Evolutionary conservation across 208 protist genomes (phyloP).

Genomic region (Trypanosoma melophagium): DNA sequence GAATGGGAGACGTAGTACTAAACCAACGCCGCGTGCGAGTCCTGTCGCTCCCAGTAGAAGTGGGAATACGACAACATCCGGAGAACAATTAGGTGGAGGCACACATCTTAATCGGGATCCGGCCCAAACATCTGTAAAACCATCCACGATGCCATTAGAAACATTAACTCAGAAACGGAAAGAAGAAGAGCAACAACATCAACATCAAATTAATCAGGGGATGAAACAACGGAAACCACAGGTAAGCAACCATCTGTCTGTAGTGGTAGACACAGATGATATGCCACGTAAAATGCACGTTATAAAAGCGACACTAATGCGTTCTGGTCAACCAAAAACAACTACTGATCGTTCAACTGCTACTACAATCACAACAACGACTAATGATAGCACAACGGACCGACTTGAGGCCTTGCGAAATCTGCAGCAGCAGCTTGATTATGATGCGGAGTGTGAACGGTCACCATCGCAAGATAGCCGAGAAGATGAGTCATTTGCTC

Average conservation of each 20-base stretch:
- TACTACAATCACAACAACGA: neutral
- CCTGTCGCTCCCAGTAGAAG: neutral
- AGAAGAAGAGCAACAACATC: no score
- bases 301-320: neutral
- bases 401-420: constrained; percentile 54
- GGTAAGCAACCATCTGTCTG: neutral
- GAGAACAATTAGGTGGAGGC: no score
- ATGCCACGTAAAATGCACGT: constrained; percentile 1
- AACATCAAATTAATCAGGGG: neutral
- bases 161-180: neutral
- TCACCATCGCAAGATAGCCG: constrained; percentile 37
- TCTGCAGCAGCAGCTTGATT: constrained; percentile 56
- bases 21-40: neutral
- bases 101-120: no score
- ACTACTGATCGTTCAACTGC: neutral
- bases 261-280: neutral
- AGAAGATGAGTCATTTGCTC: constrained; percentile 20
- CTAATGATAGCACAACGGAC: constrained; percentile 21
- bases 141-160: neutral
- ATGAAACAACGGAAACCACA: neutral
- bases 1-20: neutral
- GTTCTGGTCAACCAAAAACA: neutral
- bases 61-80: no score
- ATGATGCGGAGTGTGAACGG: constrained; percentile 26
- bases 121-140: no score